Base-by-base conservation (phyloP, 2,329 filamentous ascomycete genomes). In the Fusarium haematococcum region DNA sequence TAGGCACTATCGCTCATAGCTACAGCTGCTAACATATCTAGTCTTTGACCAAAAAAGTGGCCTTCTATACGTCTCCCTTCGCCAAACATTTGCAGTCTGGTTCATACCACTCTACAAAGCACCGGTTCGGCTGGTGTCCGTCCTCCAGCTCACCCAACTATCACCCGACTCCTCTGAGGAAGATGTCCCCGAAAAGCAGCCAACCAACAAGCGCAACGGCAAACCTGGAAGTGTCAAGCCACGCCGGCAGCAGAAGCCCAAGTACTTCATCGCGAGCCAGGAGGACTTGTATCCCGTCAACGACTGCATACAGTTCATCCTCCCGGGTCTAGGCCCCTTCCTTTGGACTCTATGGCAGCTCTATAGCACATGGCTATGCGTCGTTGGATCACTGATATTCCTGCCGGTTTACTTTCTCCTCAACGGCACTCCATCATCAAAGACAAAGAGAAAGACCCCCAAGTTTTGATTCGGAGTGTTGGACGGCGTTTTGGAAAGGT, bases 241-340 rank as follows among this genome's bases (percentile, higher is more conserved):
- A 6, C 69, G 73, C 20, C 68, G 70, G 3, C 77, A 77, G 5
- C 45, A 32, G 37, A 78, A 66, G n/a, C 66, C 72, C 23, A 79
- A 74, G 35, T 97, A 95, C 84, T 93, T 92, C 80, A 95, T 97
- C 72, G 82, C 86, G 8, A 88, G 87, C 20, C 95, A 98, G 80
- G 91, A 97, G 74, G 95, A 98, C 79, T 84, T 95, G 9, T 97
- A 97, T 79, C 94, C 96, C 78, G 86, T 91, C 1, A 92, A 91
- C 58, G 92, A 97, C 75, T 92, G 92, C 71, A 85, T 96, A 70
- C 92, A 92, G 76, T 97, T 97, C 79, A 76, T 95, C 20, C 78
- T 89, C 18, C 91, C 92, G 13, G 87, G 89, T 0, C 83, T 92
- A 0, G 91, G 90, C 0, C 82, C 85, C 9, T 78, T 89, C 27